Conservation (phyloP, 2,329 filamentous ascomycete species). For the Aureobasidium pullulans region DNA sequence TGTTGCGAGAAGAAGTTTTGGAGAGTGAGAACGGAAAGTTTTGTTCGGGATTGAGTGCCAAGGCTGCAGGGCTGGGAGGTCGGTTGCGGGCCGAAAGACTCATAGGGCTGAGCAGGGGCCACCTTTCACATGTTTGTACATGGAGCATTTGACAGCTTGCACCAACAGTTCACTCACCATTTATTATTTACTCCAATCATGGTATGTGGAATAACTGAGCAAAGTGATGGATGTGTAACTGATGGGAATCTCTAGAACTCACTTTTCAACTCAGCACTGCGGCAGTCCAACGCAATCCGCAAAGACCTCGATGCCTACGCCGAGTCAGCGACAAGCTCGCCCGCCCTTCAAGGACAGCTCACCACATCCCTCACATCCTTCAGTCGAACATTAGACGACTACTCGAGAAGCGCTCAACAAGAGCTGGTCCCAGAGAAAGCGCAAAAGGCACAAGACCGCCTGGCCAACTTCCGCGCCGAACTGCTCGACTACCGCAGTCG, state of each 20-base stretch:
- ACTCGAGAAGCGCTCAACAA: constrained; percentile 73
- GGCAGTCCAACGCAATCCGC: constrained; percentile 74
- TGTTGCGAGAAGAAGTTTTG: not conserved
- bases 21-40: not conserved
- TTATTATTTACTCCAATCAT: too few relatives aligned
- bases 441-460: constrained; percentile 77
- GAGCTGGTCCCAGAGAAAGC: constrained; percentile 89
- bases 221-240: not conserved
- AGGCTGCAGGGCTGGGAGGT: not conserved
- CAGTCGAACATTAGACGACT: constrained; percentile 86
- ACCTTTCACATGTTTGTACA: not conserved
- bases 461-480: constrained; percentile 78
- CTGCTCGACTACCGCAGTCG: constrained; percentile 70
- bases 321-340: constrained; percentile 50
- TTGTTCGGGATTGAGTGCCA: not conserved
- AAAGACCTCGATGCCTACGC: constrained; percentile 67
- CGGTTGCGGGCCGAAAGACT: not conserved
- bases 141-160: constrained; percentile 3
- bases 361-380: constrained; percentile 76
- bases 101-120: not conserved
- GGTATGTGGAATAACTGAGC: not conserved
- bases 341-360: constrained; percentile 63
- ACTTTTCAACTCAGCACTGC: constrained; percentile 76
- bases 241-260: constrained; percentile 25
- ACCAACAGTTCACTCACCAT: not conserved